These are phyloP conservation scores for Scenedesmus sp. DNA, from an alignment of 163 green algal genomes.

Conservation along the genomic window DNA sequence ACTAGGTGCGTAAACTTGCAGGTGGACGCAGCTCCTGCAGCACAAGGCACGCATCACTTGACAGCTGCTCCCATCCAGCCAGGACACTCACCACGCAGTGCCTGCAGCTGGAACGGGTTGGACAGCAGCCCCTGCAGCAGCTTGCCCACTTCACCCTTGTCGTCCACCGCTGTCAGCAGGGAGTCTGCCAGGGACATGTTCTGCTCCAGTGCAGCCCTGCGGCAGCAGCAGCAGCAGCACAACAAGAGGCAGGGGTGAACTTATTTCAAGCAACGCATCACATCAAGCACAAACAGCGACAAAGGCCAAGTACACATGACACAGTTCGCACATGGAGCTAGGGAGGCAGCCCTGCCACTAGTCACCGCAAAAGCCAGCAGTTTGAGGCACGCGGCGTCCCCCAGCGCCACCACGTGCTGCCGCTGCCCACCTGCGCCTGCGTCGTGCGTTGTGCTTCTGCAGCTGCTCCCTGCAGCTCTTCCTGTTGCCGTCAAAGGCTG, in stretches of 20 bases:
- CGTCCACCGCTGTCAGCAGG: slow-evolving; percentile 47
- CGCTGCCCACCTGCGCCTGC: slow-evolving; percentile 62
- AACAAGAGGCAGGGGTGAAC: neutral
- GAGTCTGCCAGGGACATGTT: slow-evolving; percentile 42
- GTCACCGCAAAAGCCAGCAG: too few relatives aligned
- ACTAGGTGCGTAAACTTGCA: neutral
- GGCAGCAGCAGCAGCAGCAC: slow-evolving; percentile 28
- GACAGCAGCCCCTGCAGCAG: slow-evolving; percentile 66
- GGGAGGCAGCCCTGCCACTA: neutral
- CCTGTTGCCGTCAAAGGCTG: slow-evolving; percentile 78
- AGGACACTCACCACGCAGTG: slow-evolving; percentile 53
- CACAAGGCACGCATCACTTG: too few relatives aligned
- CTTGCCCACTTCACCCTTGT: slow-evolving; percentile 57
- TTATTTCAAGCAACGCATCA: neutral
- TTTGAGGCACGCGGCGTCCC: neutral
- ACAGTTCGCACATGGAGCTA: neutral
- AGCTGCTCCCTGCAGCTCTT: slow-evolving; percentile 83
- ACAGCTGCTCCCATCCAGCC: neutral
- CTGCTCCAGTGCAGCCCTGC: slow-evolving; percentile 48
- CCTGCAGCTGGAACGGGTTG: slow-evolving; percentile 70
- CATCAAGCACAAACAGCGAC: neutral
- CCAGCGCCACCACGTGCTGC: too few relatives aligned
- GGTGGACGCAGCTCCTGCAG: neutral
- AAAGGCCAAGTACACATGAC: neutral
- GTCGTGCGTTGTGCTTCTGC: slow-evolving; percentile 82